phyloP scores from a whole-genome alignment of 768 basidiomycete species.

The Kwoniella newhampshirensis region DNA sequence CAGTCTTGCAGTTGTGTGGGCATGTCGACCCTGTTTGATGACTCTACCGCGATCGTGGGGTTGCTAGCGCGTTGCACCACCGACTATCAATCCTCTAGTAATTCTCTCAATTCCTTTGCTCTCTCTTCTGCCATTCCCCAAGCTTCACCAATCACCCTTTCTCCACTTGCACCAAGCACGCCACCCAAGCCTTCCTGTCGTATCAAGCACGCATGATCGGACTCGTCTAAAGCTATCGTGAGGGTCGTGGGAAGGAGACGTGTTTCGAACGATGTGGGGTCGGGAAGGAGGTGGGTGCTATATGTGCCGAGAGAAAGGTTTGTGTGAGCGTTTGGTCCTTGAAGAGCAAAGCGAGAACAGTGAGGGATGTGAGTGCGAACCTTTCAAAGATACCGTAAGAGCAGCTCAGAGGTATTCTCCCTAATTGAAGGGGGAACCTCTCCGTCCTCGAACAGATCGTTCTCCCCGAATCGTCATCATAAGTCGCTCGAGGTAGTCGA shows the following conservation, averaged over 20 bases:
- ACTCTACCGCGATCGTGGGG: too few relatives aligned
- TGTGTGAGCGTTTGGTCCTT: not conserved
- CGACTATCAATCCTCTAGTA: constrained; percentile 24
- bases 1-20: too few relatives aligned
- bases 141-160: constrained; percentile 41
- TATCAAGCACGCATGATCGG: constrained; percentile 31
- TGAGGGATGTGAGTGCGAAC: constrained; percentile 57
- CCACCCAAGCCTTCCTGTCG: constrained; percentile 49
- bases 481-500: constrained; percentile 68
- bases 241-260: constrained; percentile 70
- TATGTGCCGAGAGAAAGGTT: not conserved
- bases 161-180: constrained; percentile 40
- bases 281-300: constrained; percentile 67
- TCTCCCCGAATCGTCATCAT: constrained; percentile 65
- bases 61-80: not conserved
- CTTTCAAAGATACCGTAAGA: constrained; percentile 77
- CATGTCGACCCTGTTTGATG: not conserved
- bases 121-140: constrained; percentile 40
- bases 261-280: constrained; percentile 84
- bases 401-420: constrained; percentile 57
- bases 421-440: constrained; percentile 33
- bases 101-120: constrained; percentile 30
- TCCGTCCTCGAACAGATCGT: constrained; percentile 62
- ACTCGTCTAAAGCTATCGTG: constrained; percentile 44
- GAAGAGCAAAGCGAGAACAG: not conserved